A percentile compares a stretch with the other conserved stretches of the same genome.
These are phyloP conservation scores for Rhizopogon rudus DNA, from an alignment of 768 basidiomycete species.

Conservation along the genomic window DNA sequence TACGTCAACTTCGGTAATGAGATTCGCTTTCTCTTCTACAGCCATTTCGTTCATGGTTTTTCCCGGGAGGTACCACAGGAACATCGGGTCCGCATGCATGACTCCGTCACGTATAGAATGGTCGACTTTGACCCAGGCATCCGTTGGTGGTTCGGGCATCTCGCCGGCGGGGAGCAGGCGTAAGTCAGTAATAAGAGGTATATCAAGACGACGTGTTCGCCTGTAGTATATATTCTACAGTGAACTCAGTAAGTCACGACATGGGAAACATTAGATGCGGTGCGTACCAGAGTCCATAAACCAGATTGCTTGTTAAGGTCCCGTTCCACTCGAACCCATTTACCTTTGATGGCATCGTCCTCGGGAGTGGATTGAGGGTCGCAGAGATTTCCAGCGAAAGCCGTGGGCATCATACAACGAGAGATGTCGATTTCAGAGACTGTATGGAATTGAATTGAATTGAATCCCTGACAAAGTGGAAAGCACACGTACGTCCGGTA, in stretches of 20 bases:
- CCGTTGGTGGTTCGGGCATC: conserved; percentile 37
- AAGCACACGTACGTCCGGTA: conserved; percentile 57
- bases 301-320: conserved; percentile 70
- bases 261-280: neutral
- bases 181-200: conserved; percentile 74
- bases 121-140: conserved; percentile 60
- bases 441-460: neutral
- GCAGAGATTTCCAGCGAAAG: conserved; percentile 55
- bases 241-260: conserved; percentile 1
- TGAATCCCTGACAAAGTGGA: neutral
- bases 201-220: conserved; percentile 76
- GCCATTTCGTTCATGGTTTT: conserved; percentile 61
- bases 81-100: conserved; percentile 48
- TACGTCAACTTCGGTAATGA: conserved; percentile 92
- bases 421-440: conserved; percentile 80
- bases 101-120: conserved; percentile 65
- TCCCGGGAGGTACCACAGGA: conserved; percentile 74
- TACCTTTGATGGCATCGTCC: conserved; percentile 70
- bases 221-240: conserved; percentile 72
- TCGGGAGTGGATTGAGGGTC: conserved; percentile 63
- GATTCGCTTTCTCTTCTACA: conserved; percentile 47
- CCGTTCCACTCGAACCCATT: conserved; percentile 85
- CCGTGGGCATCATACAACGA: conserved; percentile 62
- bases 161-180: conserved; percentile 55
- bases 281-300: conserved; percentile 55